Evolutionary conservation across 75 land plant genomes (phyloP), one percentile per base, ranked within the genome.

Genomic region (Pinus tabuliformis): DNA sequence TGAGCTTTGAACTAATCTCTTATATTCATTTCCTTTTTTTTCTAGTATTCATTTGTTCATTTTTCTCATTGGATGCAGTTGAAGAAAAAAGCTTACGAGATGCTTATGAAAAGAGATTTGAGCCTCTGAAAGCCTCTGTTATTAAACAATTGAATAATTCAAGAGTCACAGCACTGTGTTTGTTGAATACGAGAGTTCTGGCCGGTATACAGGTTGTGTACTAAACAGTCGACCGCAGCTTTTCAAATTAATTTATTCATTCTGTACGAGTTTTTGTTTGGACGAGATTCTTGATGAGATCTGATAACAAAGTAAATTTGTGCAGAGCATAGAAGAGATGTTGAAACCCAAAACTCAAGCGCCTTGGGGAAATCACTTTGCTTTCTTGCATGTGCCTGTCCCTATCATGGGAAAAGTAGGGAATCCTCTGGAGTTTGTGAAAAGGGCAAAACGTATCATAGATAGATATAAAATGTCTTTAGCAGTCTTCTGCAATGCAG

Each of bases 401-500:
- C 70, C 70, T 66, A 39, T 66, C 42, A 39, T 39, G 18, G 30
- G 37, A 66, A 4, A 12, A 14, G 20, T 37, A n/a, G 9, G 37
- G 45, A 66, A 20, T 20, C 45, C 70, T 4, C 7, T 66, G 37
- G 45, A 66, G 37, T 66, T 66, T 37, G 49, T 66, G 18, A 66
- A 37, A 39, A 37, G 20, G 49, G 49, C 45, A 66, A 66, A 37
- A 8, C 2, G 12, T 66, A 37, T 37, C 6, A 37, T 66, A 5
- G 45, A 66, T 39, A 66, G 70, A 66, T 1, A 37, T 1, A 66
- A 66, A 66, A 66, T 66, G 70, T 66, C 70, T 5, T 66, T 66
- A n/a, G 42, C 45, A 36, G 20, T 66, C 14, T 14, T 36, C 37
- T 37, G 11, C 37, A 66, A 17, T 33, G 18, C n/a, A 18, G 37